Evolutionary conservation across 2,329 filamentous ascomycete species (phyloP).

Genomic region (Chaetothyriales sp.): DNA sequence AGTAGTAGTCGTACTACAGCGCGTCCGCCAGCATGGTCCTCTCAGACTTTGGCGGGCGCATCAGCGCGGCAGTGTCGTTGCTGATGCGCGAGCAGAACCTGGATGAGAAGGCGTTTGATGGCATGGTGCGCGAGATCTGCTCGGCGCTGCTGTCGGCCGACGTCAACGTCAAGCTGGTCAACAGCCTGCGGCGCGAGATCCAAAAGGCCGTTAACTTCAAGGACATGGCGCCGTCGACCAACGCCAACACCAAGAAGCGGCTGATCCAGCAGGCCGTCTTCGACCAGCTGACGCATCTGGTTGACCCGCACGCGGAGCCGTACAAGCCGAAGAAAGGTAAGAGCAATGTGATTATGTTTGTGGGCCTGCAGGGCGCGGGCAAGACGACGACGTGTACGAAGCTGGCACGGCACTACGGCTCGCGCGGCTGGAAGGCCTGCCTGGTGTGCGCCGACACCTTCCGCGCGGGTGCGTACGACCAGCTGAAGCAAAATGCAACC

Average conservation of each 20-base stretch:
- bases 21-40: constrained; percentile 61
- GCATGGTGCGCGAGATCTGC: constrained; percentile 97
- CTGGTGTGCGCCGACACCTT: constrained; percentile 97
- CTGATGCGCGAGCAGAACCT: constrained; percentile 83
- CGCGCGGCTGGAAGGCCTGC: constrained; percentile 80
- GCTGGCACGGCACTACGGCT: constrained; percentile 86
- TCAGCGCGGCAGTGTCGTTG: constrained; percentile 90
- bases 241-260: constrained; percentile 67
- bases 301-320: constrained; percentile 86
- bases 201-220: constrained; percentile 86
- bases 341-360: constrained; percentile 97
- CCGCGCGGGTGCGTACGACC: constrained; percentile 94
- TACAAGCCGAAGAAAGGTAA: constrained; percentile 97
- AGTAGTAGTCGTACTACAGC: not conserved
- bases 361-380: constrained; percentile 90
- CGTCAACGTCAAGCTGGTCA: constrained; percentile 89
- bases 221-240: constrained; percentile 76
- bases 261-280: constrained; percentile 96
- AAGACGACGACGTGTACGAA: constrained; percentile 99
- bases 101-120: constrained; percentile 96
- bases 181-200: constrained; percentile 83
- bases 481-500: constrained; percentile 96
- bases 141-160: constrained; percentile 91
- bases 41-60: constrained; percentile 95
- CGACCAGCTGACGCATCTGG: constrained; percentile 87